Evolutionary conservation across 2,329 filamentous ascomycete species (phyloP).

Genomic region (Colletotrichum phormii): DNA sequence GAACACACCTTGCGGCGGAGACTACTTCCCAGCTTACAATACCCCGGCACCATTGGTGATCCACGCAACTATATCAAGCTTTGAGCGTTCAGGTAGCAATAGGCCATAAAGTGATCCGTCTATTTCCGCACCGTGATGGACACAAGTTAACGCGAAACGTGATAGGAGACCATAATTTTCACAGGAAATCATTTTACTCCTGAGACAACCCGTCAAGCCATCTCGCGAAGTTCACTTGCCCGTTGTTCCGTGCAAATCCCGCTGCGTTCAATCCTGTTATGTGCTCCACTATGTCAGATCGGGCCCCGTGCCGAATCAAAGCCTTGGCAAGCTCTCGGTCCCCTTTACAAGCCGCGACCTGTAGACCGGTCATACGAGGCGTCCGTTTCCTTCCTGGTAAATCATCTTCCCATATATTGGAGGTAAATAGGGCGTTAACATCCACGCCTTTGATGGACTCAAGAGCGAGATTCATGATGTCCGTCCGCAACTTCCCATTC

Average conservation of each 20-base stretch:
- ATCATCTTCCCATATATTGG: constrained; percentile 1
- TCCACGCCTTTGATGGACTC: constrained; percentile 1
- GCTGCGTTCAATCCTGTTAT: neutral
- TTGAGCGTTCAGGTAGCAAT: too few relatives aligned
- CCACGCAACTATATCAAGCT: too few relatives aligned
- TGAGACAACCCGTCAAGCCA: neutral
- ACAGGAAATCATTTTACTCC: neutral
- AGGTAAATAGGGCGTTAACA: constrained; percentile 1
- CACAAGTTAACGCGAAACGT: too few relatives aligned
- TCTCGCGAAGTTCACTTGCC: neutral
- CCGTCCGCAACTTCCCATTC: constrained; percentile 1
- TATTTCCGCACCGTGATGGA: too few relatives aligned
- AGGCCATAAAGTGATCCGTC: too few relatives aligned
- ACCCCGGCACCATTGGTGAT: too few relatives aligned
- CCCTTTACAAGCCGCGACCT: constrained; percentile 8
- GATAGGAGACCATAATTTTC: too few relatives aligned
- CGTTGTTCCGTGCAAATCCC: neutral
- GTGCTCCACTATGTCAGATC: constrained; percentile 3
- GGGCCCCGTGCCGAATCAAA: neutral
- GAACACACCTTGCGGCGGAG: too few relatives aligned
- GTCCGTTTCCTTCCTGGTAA: neutral
- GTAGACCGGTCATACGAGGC: constrained; percentile 1
- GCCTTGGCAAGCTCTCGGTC: constrained; percentile 3
- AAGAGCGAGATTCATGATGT: neutral
- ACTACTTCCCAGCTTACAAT: too few relatives aligned